These are phyloP conservation scores for Nematocida sp. DNA, from an alignment of 371 early-diverging fungal species.

Conservation along the genomic window DNA sequence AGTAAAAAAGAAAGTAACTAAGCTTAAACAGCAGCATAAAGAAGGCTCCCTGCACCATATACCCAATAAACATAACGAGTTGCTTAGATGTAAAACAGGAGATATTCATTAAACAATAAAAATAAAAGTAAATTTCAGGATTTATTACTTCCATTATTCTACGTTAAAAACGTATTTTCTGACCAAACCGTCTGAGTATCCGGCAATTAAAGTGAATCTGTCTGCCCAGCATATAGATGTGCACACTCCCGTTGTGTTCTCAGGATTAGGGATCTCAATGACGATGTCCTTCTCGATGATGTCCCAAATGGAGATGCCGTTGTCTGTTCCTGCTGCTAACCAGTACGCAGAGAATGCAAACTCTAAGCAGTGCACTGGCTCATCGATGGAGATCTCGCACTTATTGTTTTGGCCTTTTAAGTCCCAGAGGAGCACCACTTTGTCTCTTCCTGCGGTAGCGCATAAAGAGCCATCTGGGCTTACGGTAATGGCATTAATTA, in stretches of 20 bases:
- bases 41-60: too few relatives aligned
- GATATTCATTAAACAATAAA: too few relatives aligned
- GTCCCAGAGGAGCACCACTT: constrained; percentile 95
- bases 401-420: constrained; percentile 94
- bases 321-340: constrained; percentile 91
- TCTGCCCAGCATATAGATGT: constrained; percentile 92
- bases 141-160: too few relatives aligned
- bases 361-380: constrained; percentile 84
- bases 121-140: too few relatives aligned
- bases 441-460: constrained; percentile 97
- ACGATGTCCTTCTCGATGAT: constrained; percentile 88
- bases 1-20: too few relatives aligned
- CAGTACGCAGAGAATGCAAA: constrained; percentile 99
- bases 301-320: constrained; percentile 96
- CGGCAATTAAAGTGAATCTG: constrained; percentile 89
- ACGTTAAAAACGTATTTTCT: constrained; percentile 66
- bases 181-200: constrained; percentile 88
- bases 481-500: constrained; percentile 90
- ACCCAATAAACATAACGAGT: too few relatives aligned
- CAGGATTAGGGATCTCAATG: constrained; percentile 79
- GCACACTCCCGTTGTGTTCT: constrained; percentile 71
- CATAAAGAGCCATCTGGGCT: constrained; percentile 98
- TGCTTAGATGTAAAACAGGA: too few relatives aligned
- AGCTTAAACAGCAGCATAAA: too few relatives aligned
- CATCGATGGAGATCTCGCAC: constrained; percentile 89